A percentile compares a stretch with the other conserved stretches of the same genome.
phyloP scores from a whole-genome alignment of 192 early-diverging fungal species.

The Powellomyces hirtus region DNA sequence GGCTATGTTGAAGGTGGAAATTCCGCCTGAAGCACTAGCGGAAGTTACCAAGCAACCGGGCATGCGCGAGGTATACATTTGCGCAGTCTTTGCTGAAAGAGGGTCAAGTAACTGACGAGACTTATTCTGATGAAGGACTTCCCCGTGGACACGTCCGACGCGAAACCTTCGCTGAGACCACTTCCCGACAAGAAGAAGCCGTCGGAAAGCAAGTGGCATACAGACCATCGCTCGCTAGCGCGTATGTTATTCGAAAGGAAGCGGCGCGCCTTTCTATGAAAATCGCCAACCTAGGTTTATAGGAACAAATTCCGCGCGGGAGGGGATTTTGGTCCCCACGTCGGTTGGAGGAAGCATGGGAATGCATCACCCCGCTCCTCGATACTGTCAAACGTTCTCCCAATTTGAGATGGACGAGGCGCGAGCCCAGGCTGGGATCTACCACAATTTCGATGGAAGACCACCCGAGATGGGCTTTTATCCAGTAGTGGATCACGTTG shows the following conservation, averaged over 20 bases:
- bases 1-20: conserved; percentile 24
- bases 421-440: not conserved
- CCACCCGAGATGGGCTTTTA: not conserved
- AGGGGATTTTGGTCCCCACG: no score
- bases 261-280: no score
- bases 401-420: not conserved
- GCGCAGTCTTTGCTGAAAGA: no score
- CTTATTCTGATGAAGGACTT: conserved; percentile 17
- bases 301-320: no score
- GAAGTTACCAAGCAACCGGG: conserved; percentile 16
- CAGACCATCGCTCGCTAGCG: not conserved
- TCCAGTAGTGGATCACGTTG: no score
- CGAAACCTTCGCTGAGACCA: conserved; percentile 4
- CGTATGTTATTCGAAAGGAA: no score
- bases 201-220: not conserved
- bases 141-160: conserved; percentile 18
- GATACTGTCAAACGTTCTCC: not conserved
- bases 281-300: no score
- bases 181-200: not conserved
- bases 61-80: no score
- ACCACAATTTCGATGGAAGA: no score
- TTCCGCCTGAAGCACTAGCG: conserved; percentile 27
- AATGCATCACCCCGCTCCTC: not conserved
- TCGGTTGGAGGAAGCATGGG: not conserved
- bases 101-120: no score